Base-by-base conservation (phyloP, 1,139 yeast species). In the Yamadazyma diddensiae region DNA sequence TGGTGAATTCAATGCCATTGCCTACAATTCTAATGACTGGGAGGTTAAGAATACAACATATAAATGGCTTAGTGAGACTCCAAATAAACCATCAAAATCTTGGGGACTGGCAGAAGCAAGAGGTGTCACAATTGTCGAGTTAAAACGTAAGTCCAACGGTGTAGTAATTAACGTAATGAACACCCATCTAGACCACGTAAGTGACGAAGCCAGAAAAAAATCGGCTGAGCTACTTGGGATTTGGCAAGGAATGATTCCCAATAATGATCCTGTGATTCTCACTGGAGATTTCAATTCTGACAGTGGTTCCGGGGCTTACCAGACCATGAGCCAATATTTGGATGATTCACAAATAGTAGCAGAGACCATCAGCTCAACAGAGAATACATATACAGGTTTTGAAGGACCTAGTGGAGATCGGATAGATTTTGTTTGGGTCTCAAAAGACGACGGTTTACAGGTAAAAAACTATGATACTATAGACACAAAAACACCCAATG, bases 1-100 rank as follows among this genome's bases (percentile, higher is more conserved):
- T 3, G 75, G 77, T 7, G 77, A 70, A 37, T 67, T 53, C 36
- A 59, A 70, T 26, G 73, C 76, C 0, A 56, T 71, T 11, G 51
- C 62, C 21, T 68, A 58, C 43, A 53, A 62, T 30, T 46, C 53
- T 5, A 30, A 45, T 1, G 53, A 49, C 14, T 55, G 69, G 53
- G 36, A 46, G 15, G 36, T 69, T 17, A 29, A 57, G n/a, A 52
- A 58, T 22, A 51, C 54, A 35, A 59, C 64, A n/a, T 63, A 69
- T 6, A 55, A 55, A 37, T 70, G 76, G 74, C 49, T 69, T 23
- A 59, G 70, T 29, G 48, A 53, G 5, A 60, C 71, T 5, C 73
- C 75, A 2, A 56, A 52, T 30, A 46, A 31, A 3, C 73, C 76
- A 5, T 60, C 70, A 24, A 58, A 53, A 35, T 63, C 55, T 11